Conservation (phyloP, 495 filamentous ascomycete genomes). For the Neurospora discreta region DNA sequence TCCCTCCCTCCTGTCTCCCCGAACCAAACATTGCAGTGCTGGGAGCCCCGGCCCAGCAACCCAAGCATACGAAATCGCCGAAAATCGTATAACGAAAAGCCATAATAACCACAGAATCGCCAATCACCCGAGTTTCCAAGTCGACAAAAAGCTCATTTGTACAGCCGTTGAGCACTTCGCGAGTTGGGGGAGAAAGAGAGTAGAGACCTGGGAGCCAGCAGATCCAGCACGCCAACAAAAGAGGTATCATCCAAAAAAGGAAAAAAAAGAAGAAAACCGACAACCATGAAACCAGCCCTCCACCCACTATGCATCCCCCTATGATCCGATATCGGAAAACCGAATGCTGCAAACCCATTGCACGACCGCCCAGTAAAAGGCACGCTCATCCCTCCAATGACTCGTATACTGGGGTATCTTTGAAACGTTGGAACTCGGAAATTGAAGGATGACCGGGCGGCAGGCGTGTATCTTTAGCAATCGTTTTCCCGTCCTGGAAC, state of each 20-base stretch:
- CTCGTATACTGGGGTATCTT: conserved; percentile 12
- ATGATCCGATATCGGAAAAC: conserved; percentile 8
- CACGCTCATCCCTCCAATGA: conserved; percentile 13
- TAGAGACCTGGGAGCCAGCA: neutral
- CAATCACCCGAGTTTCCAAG: neutral
- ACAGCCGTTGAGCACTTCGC: neutral
- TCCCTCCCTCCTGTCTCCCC: neutral
- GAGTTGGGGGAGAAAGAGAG: neutral
- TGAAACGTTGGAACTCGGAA: conserved; percentile 11
- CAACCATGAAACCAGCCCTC: neutral
- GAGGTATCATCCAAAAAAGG: conserved; percentile 10
- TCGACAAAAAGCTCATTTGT: neutral
- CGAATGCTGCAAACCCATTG: conserved; percentile 11
- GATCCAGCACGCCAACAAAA: conserved; percentile 1
- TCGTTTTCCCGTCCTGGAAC: neutral
- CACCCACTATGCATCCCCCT: conserved; percentile 20
- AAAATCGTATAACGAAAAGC: neutral
- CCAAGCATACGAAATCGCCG: neutral
- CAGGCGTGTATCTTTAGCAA: neutral
- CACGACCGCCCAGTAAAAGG: conserved; percentile 10
- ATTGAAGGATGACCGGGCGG: conserved; percentile 6
- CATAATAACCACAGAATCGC: neutral
- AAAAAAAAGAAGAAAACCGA: neutral
- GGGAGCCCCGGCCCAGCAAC: neutral
- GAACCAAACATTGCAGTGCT: neutral